phyloP scores from a whole-genome alignment of 805 yeast genomes.

The Starmera caribaea region DNA sequence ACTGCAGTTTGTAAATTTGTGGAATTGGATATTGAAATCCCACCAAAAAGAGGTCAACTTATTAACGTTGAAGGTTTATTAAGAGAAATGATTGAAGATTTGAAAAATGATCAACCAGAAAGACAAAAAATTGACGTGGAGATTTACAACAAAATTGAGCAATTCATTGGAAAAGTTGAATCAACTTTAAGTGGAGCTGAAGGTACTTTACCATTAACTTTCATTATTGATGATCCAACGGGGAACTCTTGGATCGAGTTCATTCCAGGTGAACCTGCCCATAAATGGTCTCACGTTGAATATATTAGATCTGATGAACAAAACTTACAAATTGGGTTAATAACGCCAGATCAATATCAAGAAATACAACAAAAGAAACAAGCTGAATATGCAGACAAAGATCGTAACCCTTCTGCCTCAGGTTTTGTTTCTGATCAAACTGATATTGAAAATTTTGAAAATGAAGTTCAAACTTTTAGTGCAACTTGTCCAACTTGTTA shows the following conservation, averaged over 20 bases:
- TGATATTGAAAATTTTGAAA: constrained; percentile 75
- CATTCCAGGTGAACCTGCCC: constrained; percentile 76
- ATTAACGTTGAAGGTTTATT: constrained; percentile 89
- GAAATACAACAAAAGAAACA: constrained; percentile 21
- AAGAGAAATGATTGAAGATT: constrained; percentile 73
- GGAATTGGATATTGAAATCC: constrained; percentile 88
- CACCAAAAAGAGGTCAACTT: constrained; percentile 88
- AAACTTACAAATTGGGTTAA: constrained; percentile 73
- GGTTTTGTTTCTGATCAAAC: constrained; percentile 63
- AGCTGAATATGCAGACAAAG: constrained; percentile 14
- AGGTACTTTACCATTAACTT: constrained; percentile 64
- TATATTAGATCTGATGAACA: constrained; percentile 84
- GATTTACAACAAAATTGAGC: constrained; percentile 63
- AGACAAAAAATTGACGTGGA: constrained; percentile 72
- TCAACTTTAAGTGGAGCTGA: constrained; percentile 56
- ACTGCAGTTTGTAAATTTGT: constrained; percentile 69
- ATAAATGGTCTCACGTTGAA: constrained; percentile 82
- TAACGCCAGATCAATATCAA: constrained; percentile 47
- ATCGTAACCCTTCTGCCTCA: constrained; percentile 30
- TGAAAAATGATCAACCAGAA: constrained; percentile 70
- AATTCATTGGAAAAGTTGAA: constrained; percentile 51
- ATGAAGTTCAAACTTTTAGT: constrained; percentile 87
- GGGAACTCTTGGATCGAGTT: constrained; percentile 97
- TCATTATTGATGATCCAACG: constrained; percentile 83
- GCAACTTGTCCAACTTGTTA: constrained; percentile 92